Base-by-base conservation (phyloP, 768 basidiomycete genomes). In the Mycena olivaceomarginata region DNA sequence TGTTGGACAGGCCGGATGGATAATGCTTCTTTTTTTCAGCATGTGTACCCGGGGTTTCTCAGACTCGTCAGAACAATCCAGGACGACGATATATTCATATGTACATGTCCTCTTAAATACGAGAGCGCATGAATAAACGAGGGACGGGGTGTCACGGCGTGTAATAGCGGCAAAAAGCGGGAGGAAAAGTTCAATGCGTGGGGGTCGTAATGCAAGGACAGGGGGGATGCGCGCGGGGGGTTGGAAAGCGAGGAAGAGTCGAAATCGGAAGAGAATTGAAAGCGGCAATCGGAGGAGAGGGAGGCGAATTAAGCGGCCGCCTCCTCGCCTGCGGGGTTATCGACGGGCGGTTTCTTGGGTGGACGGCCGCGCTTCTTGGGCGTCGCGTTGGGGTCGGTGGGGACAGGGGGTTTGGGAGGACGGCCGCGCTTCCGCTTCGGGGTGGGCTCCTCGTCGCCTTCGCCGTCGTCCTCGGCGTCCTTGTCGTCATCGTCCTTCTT, bases 401-500 rank as follows among this genome's bases (percentile, higher is more conserved):
- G 88, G 84, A 90, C 93, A 71, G 91, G 88, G 70, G 88, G 86
- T 85, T 96, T 96, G 79, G 92, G 93, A 72, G 95, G 95, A 76
- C 95, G 92, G 53, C 95, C 95, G 77, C 95, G 91, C 84, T 90
- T 92, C 81, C 93, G 90, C 85, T 95, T 95, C 65, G 90, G 85
- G 62, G 88, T 86, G 56, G 88, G 88, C 77, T 92, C 92, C 65
- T 90, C 87, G 45, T 80, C 88, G 43, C 82, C 81, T 67, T 75
- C 77, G 13, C 70, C 73, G 16, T 76, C 78, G 3, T 76, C 78
- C 37, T 88, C 77, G 69, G 72, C 77, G 39, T 73, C 74, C 70
- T 75, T 75, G 10, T 25, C 65, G 16, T 79, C 78, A 4, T 79
- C 78, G 51, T 82, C 81, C 56, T 76, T 79, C 70, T 72, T 73